These are phyloP conservation scores for Hypomyces rosellus DNA, from an alignment of 2,329 filamentous ascomycete genomes.

Conservation along the genomic window DNA sequence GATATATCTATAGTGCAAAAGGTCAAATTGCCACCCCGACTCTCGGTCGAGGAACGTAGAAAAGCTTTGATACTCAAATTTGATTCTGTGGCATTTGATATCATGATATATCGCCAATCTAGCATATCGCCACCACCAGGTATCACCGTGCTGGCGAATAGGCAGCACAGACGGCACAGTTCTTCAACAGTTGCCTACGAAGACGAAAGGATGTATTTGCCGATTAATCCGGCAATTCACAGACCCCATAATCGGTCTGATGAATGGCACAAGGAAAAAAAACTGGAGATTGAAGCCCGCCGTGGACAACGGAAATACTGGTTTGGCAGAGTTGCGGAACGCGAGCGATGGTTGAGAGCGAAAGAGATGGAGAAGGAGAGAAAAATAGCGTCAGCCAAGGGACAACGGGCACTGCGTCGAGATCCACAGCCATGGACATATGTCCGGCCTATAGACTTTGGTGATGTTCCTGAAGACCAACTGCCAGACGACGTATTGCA, in stretches of 20 bases:
- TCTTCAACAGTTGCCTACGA: slow-evolving; percentile 6
- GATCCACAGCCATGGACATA: slow-evolving; percentile 26
- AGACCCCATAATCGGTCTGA: slow-evolving; percentile 37
- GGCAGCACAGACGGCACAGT: slow-evolving; percentile 8
- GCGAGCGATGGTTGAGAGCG: slow-evolving; percentile 28
- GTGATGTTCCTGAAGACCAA: slow-evolving; percentile 30
- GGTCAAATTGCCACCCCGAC: not conserved
- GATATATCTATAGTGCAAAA: not conserved
- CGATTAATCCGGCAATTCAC: slow-evolving; percentile 46
- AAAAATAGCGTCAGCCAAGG: slow-evolving; percentile 5
- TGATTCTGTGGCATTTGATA: slow-evolving; percentile 28
- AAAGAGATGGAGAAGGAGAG: slow-evolving; percentile 16
- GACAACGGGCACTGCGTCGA: not conserved
- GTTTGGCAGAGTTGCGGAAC: slow-evolving; percentile 39
- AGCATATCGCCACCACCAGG: slow-evolving; percentile 19
- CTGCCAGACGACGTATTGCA: slow-evolving; percentile 39
- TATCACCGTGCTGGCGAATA: slow-evolving; percentile 12
- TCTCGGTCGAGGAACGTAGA: not conserved
- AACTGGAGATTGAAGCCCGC: slow-evolving; percentile 42
- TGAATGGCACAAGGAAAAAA: slow-evolving; percentile 42
- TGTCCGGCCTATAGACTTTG: slow-evolving; percentile 28
- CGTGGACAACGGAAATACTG: slow-evolving; percentile 41
- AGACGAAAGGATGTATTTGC: slow-evolving; percentile 33
- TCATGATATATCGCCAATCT: slow-evolving; percentile 33
- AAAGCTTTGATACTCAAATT: slow-evolving; percentile 5